These are phyloP conservation scores for Kodamaea suecica DNA, from an alignment of 1,139 yeast genomes.

Conservation along the genomic window DNA sequence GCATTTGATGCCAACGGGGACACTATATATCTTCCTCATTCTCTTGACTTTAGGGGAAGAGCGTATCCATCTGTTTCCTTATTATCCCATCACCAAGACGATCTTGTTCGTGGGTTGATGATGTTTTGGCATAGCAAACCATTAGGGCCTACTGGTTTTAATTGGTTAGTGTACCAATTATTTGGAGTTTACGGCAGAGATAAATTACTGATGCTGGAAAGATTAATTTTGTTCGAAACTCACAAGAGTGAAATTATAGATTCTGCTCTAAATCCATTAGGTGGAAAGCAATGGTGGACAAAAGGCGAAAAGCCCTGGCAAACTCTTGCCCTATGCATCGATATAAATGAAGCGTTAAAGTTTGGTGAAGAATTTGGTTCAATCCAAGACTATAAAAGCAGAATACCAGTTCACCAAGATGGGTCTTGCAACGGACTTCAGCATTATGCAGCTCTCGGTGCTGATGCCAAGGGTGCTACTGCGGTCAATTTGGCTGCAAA, in stretches of 20 bases:
- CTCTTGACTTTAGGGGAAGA: slow-evolving; percentile 43
- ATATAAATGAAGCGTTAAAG: slow-evolving; percentile 23
- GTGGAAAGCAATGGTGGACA: slow-evolving; percentile 24
- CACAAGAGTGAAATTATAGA: slow-evolving; percentile 22
- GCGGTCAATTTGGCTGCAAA: slow-evolving; percentile 34
- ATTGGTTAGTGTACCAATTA: slow-evolving; percentile 43
- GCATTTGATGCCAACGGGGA: slow-evolving; percentile 35
- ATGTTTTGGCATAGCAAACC: slow-evolving; percentile 41
- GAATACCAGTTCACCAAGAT: slow-evolving; percentile 44
- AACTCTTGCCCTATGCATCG: slow-evolving; percentile 35
- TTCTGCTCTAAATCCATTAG: slow-evolving; percentile 30
- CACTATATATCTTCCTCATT: slow-evolving; percentile 38
- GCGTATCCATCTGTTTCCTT: slow-evolving; percentile 39
- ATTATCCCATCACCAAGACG: slow-evolving; percentile 39
- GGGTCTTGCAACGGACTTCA: slow-evolving; percentile 50
- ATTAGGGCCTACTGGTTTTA: slow-evolving; percentile 33
- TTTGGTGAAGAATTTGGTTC: slow-evolving; percentile 17
- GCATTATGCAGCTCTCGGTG: slow-evolving; percentile 46
- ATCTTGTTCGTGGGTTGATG: slow-evolving; percentile 31
- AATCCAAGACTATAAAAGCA: slow-evolving; percentile 24
- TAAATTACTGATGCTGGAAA: slow-evolving; percentile 23
- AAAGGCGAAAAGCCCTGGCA: slow-evolving; percentile 44
- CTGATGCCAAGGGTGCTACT: slow-evolving; percentile 34
- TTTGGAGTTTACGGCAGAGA: slow-evolving; percentile 36
- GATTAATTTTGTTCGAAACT: slow-evolving; percentile 27